A percentile compares a stretch with the other conserved stretches of the same genome.
These are phyloP conservation scores for Tillandsia fasciculata DNA, from an alignment of 176 grass and related monocot genomes.

Conservation along the genomic window DNA sequence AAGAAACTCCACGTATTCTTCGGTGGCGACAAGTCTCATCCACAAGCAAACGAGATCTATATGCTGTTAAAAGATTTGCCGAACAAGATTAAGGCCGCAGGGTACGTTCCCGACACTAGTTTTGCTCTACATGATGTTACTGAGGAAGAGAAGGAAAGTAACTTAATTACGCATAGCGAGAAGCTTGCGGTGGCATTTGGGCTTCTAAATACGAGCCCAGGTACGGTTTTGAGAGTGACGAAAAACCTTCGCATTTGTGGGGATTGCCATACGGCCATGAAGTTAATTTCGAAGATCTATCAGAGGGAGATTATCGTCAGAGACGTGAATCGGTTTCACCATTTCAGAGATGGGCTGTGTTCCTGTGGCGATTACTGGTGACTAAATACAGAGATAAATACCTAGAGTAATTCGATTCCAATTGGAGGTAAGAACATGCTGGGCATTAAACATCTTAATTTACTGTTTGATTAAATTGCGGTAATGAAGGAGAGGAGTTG, in stretches of 20 bases:
- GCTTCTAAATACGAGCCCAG: slow-evolving; percentile 1
- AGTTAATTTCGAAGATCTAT: slow-evolving; percentile 11
- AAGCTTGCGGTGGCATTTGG: slow-evolving; percentile 13
- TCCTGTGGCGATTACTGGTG: slow-evolving; percentile 13
- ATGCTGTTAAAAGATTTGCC: slow-evolving; percentile 9
- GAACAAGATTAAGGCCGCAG: slow-evolving; percentile 3
- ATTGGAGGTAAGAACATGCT: neutral
- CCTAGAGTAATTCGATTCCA: neutral
- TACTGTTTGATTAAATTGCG: neutral
- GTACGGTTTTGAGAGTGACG: neutral
- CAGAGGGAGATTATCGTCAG: slow-evolving; percentile 5
- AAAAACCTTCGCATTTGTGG: slow-evolving; percentile 13
- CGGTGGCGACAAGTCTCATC: slow-evolving; percentile 2
- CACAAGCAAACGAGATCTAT: slow-evolving; percentile 4
- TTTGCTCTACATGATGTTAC: slow-evolving; percentile 14
- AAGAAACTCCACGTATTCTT: slow-evolving; percentile 4
- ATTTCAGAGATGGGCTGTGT: slow-evolving; percentile 3
- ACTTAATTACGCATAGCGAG: neutral
- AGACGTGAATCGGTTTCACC: slow-evolving; percentile 13
- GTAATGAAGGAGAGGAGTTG: neutral
- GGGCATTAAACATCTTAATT: neutral
- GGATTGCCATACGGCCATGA: slow-evolving; percentile 9
- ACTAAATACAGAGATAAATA: neutral
- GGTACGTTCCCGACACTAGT: slow-evolving; percentile 9
- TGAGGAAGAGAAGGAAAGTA: slow-evolving; percentile 12